phyloP scores from a whole-genome alignment of 306 rosid genomes.

The Echinosophora koreensis region DNA sequence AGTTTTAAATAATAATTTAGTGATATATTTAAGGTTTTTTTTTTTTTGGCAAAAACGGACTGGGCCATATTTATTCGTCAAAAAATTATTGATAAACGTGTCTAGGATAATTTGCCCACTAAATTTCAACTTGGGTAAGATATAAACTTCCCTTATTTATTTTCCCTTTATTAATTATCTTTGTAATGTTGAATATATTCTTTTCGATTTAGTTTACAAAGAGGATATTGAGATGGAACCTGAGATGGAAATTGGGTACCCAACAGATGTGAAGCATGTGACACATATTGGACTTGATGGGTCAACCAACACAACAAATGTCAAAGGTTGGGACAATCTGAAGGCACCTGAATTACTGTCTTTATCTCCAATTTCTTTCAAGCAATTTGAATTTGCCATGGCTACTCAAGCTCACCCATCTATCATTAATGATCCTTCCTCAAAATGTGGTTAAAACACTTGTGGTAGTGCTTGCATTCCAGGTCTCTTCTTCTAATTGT shows the following conservation, averaged over 20 bases:
- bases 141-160: background rate
- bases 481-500: conserved; percentile 49
- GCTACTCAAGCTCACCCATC: conserved; percentile 65
- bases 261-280: conserved; percentile 94
- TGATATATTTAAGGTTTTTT: background rate
- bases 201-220: conserved; percentile 59
- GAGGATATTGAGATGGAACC: conserved; percentile 54
- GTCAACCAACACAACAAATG: conserved; percentile 67
- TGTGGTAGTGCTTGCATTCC: conserved; percentile 33
- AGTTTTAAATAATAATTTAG: no score
- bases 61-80: background rate
- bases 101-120: background rate
- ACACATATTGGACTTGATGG: conserved; percentile 96
- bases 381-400: conserved; percentile 87
- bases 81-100: no score
- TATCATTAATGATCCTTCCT: conserved; percentile 44
- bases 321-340: conserved; percentile 66
- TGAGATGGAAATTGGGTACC: conserved; percentile 90
- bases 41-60: background rate
- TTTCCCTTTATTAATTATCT: background rate
- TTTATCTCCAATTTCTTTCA: conserved; percentile 80
- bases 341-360: conserved; percentile 65
- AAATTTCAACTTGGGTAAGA: background rate
- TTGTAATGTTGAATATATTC: conserved; percentile 3
- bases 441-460: conserved; percentile 41